Evolutionary conservation across 192 early-diverging fungal species (phyloP), one percentile per base, ranked within the genome.

Genomic region (Cetraspora pellucida): DNA sequence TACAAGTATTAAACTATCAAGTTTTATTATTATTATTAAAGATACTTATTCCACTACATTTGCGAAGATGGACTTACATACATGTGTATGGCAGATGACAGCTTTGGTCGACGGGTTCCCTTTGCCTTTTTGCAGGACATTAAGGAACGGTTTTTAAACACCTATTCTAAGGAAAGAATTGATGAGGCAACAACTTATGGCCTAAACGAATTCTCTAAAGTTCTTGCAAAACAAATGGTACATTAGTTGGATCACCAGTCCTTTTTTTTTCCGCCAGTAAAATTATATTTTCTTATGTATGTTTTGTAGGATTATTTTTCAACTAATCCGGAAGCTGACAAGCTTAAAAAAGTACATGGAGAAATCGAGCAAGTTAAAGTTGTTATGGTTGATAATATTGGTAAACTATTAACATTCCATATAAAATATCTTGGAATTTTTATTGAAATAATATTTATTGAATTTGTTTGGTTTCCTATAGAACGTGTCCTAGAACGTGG

Each of bases 371-470:
- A 95, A 83, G 95, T 96, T 72, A 92, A 92, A 81, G 94, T 95
- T 85, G 94, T 96, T 54, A 96, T 97, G 95, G 93, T 95, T 30
- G 90, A 93, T 82, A 97, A 97, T 79, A 97, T 97, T 76, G 91
- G 89, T 88, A 88, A 79, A 81, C 25, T n/a, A 25, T 59, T 8
- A 59, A 21, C 25, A 4, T 21, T 25, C 6, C 10, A 27, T 25
- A 59, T 19, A 23, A 59, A 59, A 27, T 23, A 59, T 25, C 14
- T n/a, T 65, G 10, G 10, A n/a, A 14, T 44, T n/a, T 43, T 5
- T 9, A 57, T 44, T 55, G 25, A 17, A 16, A 37, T 43, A 21
- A 47, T 23, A 8, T 46, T 61, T 28, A 14, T 10, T 19, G 3
- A 44, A 65, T 10, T 28, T 14, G 16, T n/a, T 43, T n/a, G n/a